phyloP scores from a whole-genome alignment of 2,329 filamentous ascomycete species.

The Talaromyces amestolkiae region DNA sequence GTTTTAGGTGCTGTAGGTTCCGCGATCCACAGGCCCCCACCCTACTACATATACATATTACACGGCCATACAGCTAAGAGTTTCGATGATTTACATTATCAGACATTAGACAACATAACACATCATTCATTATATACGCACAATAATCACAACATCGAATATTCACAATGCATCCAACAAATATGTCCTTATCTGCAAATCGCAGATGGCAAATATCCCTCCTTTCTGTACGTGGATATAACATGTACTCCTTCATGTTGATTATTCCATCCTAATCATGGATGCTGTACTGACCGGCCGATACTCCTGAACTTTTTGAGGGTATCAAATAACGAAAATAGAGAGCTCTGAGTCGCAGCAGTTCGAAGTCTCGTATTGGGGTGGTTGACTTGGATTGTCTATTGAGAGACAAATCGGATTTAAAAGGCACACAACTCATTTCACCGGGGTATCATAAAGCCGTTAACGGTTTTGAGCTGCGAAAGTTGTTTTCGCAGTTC shows the following conservation, averaged over 20 bases:
- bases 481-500: slow-evolving; percentile 55
- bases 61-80: too few species aligned
- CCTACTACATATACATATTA: not conserved
- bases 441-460: slow-evolving; percentile 38
- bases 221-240: not conserved
- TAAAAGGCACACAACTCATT: slow-evolving; percentile 4
- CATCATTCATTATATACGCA: slow-evolving; percentile 9
- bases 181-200: not conserved
- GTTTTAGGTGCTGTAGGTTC: too few species aligned
- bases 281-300: not conserved
- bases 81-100: not conserved
- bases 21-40: too few species aligned
- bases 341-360: not conserved
- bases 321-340: slow-evolving; percentile 13
- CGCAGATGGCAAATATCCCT: not conserved
- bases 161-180: not conserved
- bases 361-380: not conserved
- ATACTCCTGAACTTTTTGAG: slow-evolving; percentile 12
- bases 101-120: slow-evolving; percentile 1
- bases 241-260: not conserved
- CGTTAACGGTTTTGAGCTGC: slow-evolving; percentile 43
- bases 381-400: not conserved
- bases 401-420: not conserved
- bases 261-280: not conserved
- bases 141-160: slow-evolving; percentile 2